These are phyloP conservation scores for Brasilioporus rufonigricans DNA, from an alignment of 768 basidiomycete genomes.

Conservation along the genomic window DNA sequence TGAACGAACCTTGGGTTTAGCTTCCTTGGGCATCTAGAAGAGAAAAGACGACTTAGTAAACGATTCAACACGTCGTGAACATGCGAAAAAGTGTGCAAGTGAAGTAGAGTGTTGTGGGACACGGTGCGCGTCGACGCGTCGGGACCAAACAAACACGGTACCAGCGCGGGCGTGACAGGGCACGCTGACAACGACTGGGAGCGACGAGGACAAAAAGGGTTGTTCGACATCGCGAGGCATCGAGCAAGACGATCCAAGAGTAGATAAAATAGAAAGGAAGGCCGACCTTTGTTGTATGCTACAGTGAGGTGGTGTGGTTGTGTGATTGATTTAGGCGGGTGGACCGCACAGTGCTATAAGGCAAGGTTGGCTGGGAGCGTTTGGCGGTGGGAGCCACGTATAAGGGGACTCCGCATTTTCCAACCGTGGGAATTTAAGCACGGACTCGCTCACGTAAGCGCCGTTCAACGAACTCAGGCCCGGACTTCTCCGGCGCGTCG, in stretches of 20 bases:
- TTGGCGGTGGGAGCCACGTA: slow-evolving; percentile 39
- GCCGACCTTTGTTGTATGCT: slow-evolving; percentile 32
- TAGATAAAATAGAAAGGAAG: slow-evolving; percentile 18
- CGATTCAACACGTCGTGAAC: slow-evolving; percentile 40
- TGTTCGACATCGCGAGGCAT: slow-evolving; percentile 17
- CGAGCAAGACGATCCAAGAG: slow-evolving; percentile 23
- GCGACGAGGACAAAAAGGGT: slow-evolving; percentile 9
- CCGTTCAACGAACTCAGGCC: slow-evolving; percentile 30
- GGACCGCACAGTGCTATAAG: slow-evolving; percentile 37
- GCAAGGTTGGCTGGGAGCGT: slow-evolving; percentile 36
- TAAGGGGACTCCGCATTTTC: slow-evolving; percentile 31
- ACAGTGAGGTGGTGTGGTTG: slow-evolving; percentile 21
- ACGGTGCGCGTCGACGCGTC: slow-evolving; percentile 37
- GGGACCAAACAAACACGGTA: slow-evolving; percentile 36
- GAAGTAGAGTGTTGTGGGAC: slow-evolving; percentile 26
- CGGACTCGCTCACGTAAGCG: slow-evolving; percentile 36
- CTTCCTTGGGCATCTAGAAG: slow-evolving; percentile 75
- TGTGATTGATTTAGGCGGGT: slow-evolving; percentile 34
- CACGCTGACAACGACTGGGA: slow-evolving; percentile 24
- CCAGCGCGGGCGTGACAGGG: slow-evolving; percentile 18
- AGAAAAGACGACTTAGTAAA: slow-evolving; percentile 33
- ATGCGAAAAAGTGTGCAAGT: slow-evolving; percentile 32
- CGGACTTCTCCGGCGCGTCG: slow-evolving; percentile 25
- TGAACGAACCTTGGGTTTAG: slow-evolving; percentile 63
- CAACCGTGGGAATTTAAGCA: slow-evolving; percentile 35